Conservation (phyloP, 768 basidiomycete species). For the Panellus pusillus region DNA sequence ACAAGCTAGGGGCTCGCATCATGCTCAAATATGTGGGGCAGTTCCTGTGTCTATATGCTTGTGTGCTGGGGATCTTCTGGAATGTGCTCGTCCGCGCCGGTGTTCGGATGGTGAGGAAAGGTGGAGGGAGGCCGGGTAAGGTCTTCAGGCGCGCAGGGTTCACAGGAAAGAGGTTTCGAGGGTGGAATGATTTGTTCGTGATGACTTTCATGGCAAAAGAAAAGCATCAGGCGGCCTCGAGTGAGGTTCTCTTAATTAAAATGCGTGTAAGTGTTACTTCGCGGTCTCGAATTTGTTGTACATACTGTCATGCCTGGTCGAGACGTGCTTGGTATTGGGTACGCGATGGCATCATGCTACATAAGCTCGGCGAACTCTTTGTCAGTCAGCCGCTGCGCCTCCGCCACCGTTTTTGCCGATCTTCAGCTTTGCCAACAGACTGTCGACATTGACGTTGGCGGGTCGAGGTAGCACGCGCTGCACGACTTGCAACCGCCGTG, state of each 20-base stretch:
- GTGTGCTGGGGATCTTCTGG: not conserved
- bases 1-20: slow-evolving; percentile 1
- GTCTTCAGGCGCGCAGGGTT: too few species aligned
- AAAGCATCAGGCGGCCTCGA: too few species aligned
- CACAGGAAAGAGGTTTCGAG: too few species aligned
- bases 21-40: not conserved
- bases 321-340: slow-evolving; percentile 87
- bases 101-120: not conserved
- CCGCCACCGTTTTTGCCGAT: slow-evolving; percentile 47
- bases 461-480: slow-evolving; percentile 86
- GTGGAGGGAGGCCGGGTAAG: not conserved
- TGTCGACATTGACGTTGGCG: slow-evolving; percentile 71
- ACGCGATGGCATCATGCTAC: slow-evolving; percentile 82
- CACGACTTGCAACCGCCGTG: slow-evolving; percentile 77
- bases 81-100: not conserved
- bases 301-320: slow-evolving; percentile 69
- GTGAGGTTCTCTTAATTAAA: too few species aligned
- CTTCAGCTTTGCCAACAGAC: slow-evolving; percentile 60
- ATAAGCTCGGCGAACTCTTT: slow-evolving; percentile 77
- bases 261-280: too few species aligned
- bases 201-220: too few species aligned
- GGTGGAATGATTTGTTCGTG: not conserved
- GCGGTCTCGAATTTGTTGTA: too few species aligned
- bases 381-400: slow-evolving; percentile 68
- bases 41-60: not conserved